Percentiles rank a stretch among this genome's conserved stretches.
Evolutionary conservation across 495 filamentous ascomycete genomes (phyloP).

Genomic region (Penicillium parvum): DNA sequence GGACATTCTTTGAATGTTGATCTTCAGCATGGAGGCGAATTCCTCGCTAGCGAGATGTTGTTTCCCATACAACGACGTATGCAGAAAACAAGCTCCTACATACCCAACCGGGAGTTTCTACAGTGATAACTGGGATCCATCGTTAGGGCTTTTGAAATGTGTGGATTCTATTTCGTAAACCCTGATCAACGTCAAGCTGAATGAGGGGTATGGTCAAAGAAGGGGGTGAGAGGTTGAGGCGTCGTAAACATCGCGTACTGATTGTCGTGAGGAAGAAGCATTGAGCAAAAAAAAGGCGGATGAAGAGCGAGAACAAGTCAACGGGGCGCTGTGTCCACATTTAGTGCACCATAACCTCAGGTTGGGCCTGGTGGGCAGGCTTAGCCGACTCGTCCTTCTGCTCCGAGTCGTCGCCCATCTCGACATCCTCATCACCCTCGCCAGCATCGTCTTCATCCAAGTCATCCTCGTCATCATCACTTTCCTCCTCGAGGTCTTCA

Average conservation of each 20-base stretch:
- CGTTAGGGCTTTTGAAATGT: slow-evolving; percentile 6
- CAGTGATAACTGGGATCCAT: neutral
- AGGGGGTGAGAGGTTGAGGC: slow-evolving; percentile 10
- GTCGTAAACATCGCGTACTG: slow-evolving; percentile 36
- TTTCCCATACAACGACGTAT: neutral
- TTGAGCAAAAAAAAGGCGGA: slow-evolving; percentile 2
- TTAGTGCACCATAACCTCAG: slow-evolving; percentile 53
- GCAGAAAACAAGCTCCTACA: neutral
- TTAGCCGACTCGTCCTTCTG: slow-evolving; percentile 36
- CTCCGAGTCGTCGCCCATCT: slow-evolving; percentile 66
- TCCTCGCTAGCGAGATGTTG: neutral
- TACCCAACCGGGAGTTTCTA: neutral
- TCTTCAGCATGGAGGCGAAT: neutral
- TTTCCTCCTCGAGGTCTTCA: slow-evolving; percentile 95
- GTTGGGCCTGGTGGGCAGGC: slow-evolving; percentile 36
- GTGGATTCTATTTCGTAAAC: slow-evolving; percentile 30
- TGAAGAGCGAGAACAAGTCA: neutral
- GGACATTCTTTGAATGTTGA: slow-evolving; percentile 1
- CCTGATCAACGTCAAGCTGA: slow-evolving; percentile 20
- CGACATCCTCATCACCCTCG: slow-evolving; percentile 76
- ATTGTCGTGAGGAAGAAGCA: slow-evolving; percentile 16
- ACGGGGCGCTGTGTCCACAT: neutral
- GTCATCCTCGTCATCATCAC: slow-evolving; percentile 82
- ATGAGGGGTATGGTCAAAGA: slow-evolving; percentile 6
- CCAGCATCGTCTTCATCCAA: slow-evolving; percentile 67